phyloP scores from a whole-genome alignment of 2,329 filamentous ascomycete genomes.

The Paecilomyces fulvus region DNA sequence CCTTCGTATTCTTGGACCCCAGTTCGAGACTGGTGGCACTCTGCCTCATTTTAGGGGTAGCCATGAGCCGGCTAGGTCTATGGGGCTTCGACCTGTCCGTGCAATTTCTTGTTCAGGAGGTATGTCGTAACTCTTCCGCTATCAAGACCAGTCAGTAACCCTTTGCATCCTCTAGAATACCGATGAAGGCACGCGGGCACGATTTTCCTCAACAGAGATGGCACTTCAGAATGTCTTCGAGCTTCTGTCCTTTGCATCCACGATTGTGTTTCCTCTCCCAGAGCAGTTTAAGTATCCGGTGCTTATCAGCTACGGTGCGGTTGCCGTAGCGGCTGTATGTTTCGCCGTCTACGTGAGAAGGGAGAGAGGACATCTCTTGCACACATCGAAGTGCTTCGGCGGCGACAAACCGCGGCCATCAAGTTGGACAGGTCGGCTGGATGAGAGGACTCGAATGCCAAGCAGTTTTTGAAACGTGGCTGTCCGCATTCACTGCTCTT shows the following conservation, averaged over 20 bases:
- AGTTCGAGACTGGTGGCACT: conserved; percentile 33
- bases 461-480: background rate
- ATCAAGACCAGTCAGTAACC: background rate
- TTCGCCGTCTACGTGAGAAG: conserved; percentile 51
- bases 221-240: conserved; percentile 63
- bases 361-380: conserved; percentile 53
- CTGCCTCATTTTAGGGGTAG: conserved; percentile 43
- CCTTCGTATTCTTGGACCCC: conserved; percentile 32
- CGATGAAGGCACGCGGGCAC: conserved; percentile 49
- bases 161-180: conserved; percentile 38
- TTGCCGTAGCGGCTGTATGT: conserved; percentile 19
- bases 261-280: conserved; percentile 55
- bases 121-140: conserved; percentile 17
- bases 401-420: background rate
- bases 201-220: conserved; percentile 61
- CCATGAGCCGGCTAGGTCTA: conserved; percentile 51
- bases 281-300: conserved; percentile 58
- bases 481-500: background rate
- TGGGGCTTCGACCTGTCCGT: conserved; percentile 55
- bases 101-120: conserved; percentile 55
- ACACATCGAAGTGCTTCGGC: conserved; percentile 27
- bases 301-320: conserved; percentile 44
- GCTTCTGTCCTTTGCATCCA: conserved; percentile 56
- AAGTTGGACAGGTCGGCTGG: background rate
- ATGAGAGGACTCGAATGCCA: background rate